Evolutionary conservation across 192 early-diverging fungal species (phyloP), one percentile per base, ranked within the genome.

Genomic region (Coemansia sp.): DNA sequence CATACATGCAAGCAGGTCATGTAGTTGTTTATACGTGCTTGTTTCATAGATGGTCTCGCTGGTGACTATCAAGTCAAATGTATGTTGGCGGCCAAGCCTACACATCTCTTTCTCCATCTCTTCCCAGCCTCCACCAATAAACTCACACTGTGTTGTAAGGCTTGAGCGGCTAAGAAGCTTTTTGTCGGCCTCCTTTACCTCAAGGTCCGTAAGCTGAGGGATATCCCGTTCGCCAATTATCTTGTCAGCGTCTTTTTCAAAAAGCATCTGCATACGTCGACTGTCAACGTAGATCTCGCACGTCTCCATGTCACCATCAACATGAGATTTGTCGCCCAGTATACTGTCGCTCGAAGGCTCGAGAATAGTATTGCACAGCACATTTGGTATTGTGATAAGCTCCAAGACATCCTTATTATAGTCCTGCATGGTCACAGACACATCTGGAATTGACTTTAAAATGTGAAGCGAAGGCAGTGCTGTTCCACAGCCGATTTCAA

Each of bases 341-440:
- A 64, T 62, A 19, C 52, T 55, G 10, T 66, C 61, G 18, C 15
- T 37, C 0, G 57, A 41, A 2, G 67, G 68, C 32, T 36, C n/a
- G 37, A 88, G 72, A 21, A 83, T 73, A 0, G 90, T 90, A 78
- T 98, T 98, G 18, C 93, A 70, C 22, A 96, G 75, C 19, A 93
- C 90, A 64, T 98, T 98, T 40, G 97, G 97, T 46, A 95, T 83
- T 3, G 97, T 98, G 12, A 98, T 88, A 7, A 91, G 86, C 61
- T 87, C 86, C 18, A 98, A 65, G 0, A 97, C 95, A 48, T 94
- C 88, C 40, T 88, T 86, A 76, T 98, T 98, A 74, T 97, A 97
- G 73, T 97, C 95, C 67, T 97, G 97, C 69, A 98, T 85, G 76
- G 93, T 88, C 0, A 98, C 90, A 65, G 32, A 65, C 47, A 58